Percentiles rank a stretch among this genome's conserved stretches.
phyloP scores from a whole-genome alignment of 345 rosid genomes.

The Moringa oleifera region DNA sequence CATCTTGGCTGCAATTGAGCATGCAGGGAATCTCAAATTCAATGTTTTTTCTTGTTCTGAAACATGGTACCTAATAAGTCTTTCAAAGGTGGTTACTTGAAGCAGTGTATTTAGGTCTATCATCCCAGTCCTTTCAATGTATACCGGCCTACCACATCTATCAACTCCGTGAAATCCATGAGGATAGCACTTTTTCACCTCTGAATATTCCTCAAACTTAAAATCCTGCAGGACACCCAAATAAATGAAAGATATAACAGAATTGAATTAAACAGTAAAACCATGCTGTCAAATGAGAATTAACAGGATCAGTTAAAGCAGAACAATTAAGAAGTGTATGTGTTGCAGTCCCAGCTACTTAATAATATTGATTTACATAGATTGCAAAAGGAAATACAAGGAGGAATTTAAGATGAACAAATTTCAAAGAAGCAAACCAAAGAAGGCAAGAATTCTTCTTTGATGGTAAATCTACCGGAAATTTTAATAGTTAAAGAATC shows the following conservation, averaged over 20 bases:
- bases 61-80: slow-evolving; percentile 49
- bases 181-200: slow-evolving; percentile 53
- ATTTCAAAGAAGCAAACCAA: no score
- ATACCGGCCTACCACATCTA: slow-evolving; percentile 50
- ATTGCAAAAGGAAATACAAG: no score
- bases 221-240: slow-evolving; percentile 38
- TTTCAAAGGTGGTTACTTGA: slow-evolving; percentile 38
- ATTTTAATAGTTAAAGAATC: no score
- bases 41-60: slow-evolving; percentile 53
- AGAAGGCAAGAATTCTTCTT: no score
- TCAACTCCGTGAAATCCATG: slow-evolving; percentile 66
- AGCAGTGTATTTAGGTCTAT: slow-evolving; percentile 41
- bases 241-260: background rate
- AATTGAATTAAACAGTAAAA: no score
- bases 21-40: slow-evolving; percentile 44
- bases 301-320: background rate
- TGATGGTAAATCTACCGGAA: no score
- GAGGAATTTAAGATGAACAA: no score
- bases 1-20: slow-evolving; percentile 55
- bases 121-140: slow-evolving; percentile 57
- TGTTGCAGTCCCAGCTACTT: background rate
- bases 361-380: no score
- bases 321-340: background rate
- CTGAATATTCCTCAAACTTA: slow-evolving; percentile 35
- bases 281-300: background rate